Evolutionary conservation across 1,284 basidiomycete genomes (phyloP).

Genomic region (Bondarzewia mesenterica): DNA sequence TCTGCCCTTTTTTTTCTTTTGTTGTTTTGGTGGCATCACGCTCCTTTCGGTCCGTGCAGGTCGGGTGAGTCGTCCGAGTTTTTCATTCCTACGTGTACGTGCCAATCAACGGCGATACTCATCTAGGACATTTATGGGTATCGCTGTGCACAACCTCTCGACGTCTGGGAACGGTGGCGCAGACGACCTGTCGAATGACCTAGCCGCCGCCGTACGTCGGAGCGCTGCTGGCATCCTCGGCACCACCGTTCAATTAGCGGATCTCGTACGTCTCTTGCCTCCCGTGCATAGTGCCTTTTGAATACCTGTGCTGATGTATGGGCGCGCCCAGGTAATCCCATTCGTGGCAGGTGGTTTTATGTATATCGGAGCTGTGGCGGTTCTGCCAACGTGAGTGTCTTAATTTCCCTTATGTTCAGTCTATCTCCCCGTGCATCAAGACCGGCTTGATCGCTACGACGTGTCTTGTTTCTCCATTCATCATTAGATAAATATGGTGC

Average conservation of each 20-base stretch:
- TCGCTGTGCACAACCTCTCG: constrained; percentile 71
- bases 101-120: not conserved
- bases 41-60: constrained; percentile 22
- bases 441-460: constrained; percentile 5
- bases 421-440: constrained; percentile 10
- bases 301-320: not conserved
- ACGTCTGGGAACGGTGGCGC: constrained; percentile 31
- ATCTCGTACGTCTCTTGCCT: constrained; percentile 48
- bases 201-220: constrained; percentile 65
- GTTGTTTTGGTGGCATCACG: not conserved
- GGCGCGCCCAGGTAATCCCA: constrained; percentile 62
- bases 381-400: constrained; percentile 79
- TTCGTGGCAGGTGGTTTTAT: constrained; percentile 91
- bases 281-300: not conserved
- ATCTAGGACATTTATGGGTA: constrained; percentile 81
- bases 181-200: constrained; percentile 18
- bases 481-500: no score
- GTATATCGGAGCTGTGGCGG: constrained; percentile 87
- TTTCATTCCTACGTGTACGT: not conserved
- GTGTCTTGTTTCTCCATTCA: constrained; percentile 1
- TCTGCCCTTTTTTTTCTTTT: not conserved
- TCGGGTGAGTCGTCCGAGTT: constrained; percentile 37
- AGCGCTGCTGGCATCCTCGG: constrained; percentile 71
- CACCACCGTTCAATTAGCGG: constrained; percentile 68
- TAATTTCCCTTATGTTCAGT: not conserved